Percentiles rank a stretch among this genome's conserved stretches.
Conservation (phyloP, 164 flowering plant species). For the Kingdonia uniflora region DNA sequence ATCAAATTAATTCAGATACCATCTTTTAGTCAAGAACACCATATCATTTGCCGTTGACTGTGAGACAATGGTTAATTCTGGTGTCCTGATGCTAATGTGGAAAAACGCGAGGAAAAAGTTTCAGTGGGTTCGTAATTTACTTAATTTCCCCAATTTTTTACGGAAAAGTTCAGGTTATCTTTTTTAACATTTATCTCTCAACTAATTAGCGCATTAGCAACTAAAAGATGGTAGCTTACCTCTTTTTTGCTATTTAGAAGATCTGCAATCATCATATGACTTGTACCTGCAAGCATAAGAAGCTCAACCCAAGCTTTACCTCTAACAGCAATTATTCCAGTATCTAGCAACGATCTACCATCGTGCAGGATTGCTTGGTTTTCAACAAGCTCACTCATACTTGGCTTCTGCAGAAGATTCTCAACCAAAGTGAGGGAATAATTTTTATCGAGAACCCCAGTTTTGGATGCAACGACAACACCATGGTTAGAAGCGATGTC, state of each 20-base stretch:
- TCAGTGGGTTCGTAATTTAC: no score
- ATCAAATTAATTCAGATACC: no score
- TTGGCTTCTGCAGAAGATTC: constrained; percentile 90
- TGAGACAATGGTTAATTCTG: no score
- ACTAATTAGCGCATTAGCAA: not conserved
- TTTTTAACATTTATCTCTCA: no score
- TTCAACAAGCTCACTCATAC: constrained; percentile 54
- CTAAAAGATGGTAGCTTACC: constrained; percentile 34
- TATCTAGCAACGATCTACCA: constrained; percentile 94
- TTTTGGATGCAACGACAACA: constrained; percentile 77
- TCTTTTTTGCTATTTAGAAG: constrained; percentile 61
- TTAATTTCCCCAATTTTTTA: no score
- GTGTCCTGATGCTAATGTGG: no score
- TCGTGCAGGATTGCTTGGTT: constrained; percentile 71
- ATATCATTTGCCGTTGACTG: no score
- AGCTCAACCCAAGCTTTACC: constrained; percentile 93
- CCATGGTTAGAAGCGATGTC: constrained; percentile 98
- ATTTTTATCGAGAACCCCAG: constrained; percentile 19
- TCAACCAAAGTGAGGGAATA: constrained; percentile 54
- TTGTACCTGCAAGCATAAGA: constrained; percentile 52
- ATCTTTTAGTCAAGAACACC: no score
- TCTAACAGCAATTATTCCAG: constrained; percentile 87
- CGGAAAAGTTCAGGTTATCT: no score
- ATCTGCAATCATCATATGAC: constrained; percentile 55
- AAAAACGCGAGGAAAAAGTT: no score